Percentiles rank a stretch among this genome's conserved stretches.
These are phyloP conservation scores for Caryopteris hybrid DNA, from an alignment of 305 asterid species.

Conservation along the genomic window DNA sequence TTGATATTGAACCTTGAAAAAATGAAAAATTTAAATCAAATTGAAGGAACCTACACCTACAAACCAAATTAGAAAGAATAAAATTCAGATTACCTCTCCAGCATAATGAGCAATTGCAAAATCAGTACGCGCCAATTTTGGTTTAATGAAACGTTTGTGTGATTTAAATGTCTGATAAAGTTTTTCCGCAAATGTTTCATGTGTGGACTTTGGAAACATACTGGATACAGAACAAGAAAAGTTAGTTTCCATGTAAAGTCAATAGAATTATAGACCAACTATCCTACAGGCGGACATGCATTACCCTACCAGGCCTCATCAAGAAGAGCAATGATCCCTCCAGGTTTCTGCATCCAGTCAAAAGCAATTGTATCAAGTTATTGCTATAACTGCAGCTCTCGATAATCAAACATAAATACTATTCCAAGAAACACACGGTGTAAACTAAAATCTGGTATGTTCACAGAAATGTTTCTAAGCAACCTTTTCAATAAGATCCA, in stretches of 20 bases:
- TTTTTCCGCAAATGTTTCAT: constrained; percentile 89
- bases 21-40: constrained; percentile 8
- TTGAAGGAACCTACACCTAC: constrained; percentile 4
- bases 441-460: neutral
- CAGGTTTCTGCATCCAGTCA: constrained; percentile 79
- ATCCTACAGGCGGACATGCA: constrained; percentile 27
- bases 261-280: constrained; percentile 1
- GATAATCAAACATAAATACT: neutral
- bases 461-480: constrained; percentile 4
- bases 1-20: constrained; percentile 78
- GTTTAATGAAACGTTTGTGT: constrained; percentile 87
- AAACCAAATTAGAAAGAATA: constrained; percentile 3
- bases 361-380: constrained; percentile 19
- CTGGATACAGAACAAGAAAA: constrained; percentile 47
- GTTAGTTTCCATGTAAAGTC: constrained; percentile 21
- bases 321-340: constrained; percentile 96
- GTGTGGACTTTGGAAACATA: constrained; percentile 99
- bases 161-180: constrained; percentile 95
- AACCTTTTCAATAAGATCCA: constrained; percentile 98
- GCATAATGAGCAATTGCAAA: constrained; percentile 93
- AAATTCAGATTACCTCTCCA: constrained; percentile 75
- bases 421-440: neutral
- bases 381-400: constrained; percentile 17
- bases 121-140: constrained; percentile 87
- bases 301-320: constrained; percentile 95